Evolutionary conservation across 148 eudicot species (phyloP).

Genomic region (Cornus suecica): DNA sequence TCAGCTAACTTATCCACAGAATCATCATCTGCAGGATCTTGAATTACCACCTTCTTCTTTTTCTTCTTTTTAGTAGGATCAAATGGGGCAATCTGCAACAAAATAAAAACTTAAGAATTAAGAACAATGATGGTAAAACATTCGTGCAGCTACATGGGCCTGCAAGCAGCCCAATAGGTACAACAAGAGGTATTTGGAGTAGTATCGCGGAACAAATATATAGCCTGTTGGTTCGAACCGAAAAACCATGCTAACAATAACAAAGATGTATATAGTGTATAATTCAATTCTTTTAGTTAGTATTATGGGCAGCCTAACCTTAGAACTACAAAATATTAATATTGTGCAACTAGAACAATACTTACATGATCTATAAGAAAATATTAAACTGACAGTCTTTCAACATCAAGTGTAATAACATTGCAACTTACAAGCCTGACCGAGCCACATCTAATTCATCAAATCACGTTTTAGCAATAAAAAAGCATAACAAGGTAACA

Average conservation of each 20-base stretch:
- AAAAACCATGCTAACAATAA: too few species aligned
- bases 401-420: too few species aligned
- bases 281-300: not conserved
- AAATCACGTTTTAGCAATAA: too few species aligned
- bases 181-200: not conserved
- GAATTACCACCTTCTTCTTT: slow-evolving; percentile 70
- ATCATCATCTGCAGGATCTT: slow-evolving; percentile 69
- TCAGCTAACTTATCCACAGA: slow-evolving; percentile 51
- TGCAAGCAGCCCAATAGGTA: not conserved
- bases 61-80: slow-evolving; percentile 80
- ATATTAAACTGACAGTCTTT: too few species aligned
- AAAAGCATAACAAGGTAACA: too few species aligned
- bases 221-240: not conserved
- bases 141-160: not conserved
- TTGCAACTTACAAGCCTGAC: too few species aligned
- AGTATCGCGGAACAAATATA: not conserved
- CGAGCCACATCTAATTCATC: too few species aligned
- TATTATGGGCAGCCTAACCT: not conserved
- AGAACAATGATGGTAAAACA: not conserved
- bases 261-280: not conserved
- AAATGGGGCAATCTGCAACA: slow-evolving; percentile 54
- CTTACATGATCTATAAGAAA: too few species aligned
- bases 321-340: not conserved
- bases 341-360: too few species aligned
- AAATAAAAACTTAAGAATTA: not conserved